Evolutionary conservation across 192 early-diverging fungal species (phyloP).

Genomic region (Coemansia sp.): DNA sequence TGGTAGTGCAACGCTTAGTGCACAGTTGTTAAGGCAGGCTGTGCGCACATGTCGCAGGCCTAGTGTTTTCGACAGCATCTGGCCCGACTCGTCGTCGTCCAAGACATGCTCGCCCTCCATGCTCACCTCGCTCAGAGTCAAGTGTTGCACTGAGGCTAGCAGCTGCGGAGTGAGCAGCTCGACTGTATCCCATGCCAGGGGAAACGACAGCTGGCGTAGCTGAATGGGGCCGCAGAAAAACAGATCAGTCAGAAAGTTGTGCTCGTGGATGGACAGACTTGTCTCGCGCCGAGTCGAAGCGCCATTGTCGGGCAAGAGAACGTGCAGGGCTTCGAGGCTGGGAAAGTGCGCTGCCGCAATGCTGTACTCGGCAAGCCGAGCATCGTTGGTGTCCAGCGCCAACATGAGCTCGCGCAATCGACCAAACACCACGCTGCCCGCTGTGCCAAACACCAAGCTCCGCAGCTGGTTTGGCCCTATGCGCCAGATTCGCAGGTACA

Average conservation of each 20-base stretch:
- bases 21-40: neutral
- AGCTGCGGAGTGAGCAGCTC: constrained; percentile 7
- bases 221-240: neutral
- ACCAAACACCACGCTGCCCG: neutral
- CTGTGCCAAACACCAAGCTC: neutral
- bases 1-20: neutral
- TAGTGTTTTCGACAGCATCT: constrained; percentile 1
- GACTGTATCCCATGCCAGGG: constrained; percentile 14
- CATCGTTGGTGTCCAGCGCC: constrained; percentile 6
- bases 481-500: constrained; percentile 2
- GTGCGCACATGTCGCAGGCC: neutral
- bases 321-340: constrained; percentile 1
- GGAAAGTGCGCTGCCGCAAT: constrained; percentile 7
- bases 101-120: constrained; percentile 13
- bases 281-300: constrained; percentile 11
- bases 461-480: constrained; percentile 11
- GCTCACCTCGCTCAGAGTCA: constrained; percentile 4
- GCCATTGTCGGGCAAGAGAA: constrained; percentile 3
- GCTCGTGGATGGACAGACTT: constrained; percentile 4
- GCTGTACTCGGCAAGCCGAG: neutral
- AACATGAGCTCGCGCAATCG: constrained; percentile 7
- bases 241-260: constrained; percentile 9
- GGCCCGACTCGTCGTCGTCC: constrained; percentile 13
- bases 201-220: neutral
- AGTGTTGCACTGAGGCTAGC: neutral